Percentiles rank a stretch among this genome's conserved stretches.
phyloP scores from a whole-genome alignment of 192 early-diverging fungal species.

The Coemansia sp. region DNA sequence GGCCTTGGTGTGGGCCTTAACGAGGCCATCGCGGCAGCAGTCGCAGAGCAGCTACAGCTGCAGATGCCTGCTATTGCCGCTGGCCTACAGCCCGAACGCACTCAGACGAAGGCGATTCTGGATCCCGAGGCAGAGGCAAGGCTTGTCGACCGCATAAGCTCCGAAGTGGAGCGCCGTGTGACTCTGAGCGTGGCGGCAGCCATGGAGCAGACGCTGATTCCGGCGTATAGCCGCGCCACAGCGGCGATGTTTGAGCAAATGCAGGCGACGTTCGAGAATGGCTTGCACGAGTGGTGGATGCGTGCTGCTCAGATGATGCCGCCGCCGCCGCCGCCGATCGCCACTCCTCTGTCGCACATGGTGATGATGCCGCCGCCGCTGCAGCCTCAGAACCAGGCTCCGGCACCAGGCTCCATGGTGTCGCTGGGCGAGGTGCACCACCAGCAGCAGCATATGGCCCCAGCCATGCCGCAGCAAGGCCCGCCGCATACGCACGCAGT shows the following conservation, averaged over 20 bases:
- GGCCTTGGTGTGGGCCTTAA: neutral
- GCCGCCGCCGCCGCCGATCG: conserved; percentile 38
- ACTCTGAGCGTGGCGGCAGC: conserved; percentile 24
- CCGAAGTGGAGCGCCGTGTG: conserved; percentile 30
- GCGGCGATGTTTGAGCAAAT: conserved; percentile 58
- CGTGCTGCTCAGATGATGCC: conserved; percentile 52
- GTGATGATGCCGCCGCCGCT: conserved; percentile 35
- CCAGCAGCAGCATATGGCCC: too few relatives aligned
- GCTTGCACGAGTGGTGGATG: conserved; percentile 53
- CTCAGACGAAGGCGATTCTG: neutral
- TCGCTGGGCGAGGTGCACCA: too few relatives aligned
- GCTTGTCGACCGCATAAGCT: conserved; percentile 35
- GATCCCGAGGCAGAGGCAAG: conserved; percentile 30
- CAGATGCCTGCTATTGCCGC: conserved; percentile 25
- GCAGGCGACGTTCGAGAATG: conserved; percentile 50
- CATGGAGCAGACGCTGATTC: conserved; percentile 53
- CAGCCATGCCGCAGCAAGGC: conserved; percentile 9
- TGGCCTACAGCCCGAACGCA: conserved; percentile 5
- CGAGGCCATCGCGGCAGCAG: neutral
- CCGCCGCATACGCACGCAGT: conserved; percentile 1
- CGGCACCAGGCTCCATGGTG: too few relatives aligned
- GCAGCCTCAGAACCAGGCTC: conserved; percentile 26
- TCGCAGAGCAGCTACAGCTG: conserved; percentile 21
- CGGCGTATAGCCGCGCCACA: conserved; percentile 52
- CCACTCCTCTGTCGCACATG: conserved; percentile 43